Conservation (phyloP, 805 yeast genomes). For the Starmerella kuoi region DNA sequence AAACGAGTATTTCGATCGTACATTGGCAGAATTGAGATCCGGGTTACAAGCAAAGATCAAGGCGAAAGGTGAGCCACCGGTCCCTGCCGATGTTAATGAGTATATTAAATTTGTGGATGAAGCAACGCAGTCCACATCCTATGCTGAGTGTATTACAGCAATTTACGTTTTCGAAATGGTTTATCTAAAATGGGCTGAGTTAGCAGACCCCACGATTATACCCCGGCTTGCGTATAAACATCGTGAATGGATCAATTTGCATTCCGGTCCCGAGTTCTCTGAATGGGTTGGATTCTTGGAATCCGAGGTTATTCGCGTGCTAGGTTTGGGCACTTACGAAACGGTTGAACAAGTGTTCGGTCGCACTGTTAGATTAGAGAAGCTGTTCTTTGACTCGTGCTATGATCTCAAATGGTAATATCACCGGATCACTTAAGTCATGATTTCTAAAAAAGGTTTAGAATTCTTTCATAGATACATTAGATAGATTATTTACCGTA, state of each 20-base stretch:
- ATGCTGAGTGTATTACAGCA: slow-evolving; percentile 9
- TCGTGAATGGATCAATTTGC: slow-evolving; percentile 18
- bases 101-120: slow-evolving; percentile 3
- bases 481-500: too few relatives aligned
- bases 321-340: background rate
- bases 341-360: background rate
- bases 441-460: too few relatives aligned
- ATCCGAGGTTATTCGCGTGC: slow-evolving; percentile 11
- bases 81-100: slow-evolving; percentile 4
- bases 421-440: too few relatives aligned
- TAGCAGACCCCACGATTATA: background rate
- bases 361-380: slow-evolving; percentile 9
- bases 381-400: slow-evolving; percentile 13
- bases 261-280: slow-evolving; percentile 14
- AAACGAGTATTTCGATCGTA: slow-evolving; percentile 12
- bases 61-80: background rate
- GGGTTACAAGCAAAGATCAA: background rate
- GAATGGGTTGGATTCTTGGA: slow-evolving; percentile 16
- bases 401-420: background rate
- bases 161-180: slow-evolving; percentile 15
- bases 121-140: background rate
- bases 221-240: slow-evolving; percentile 11
- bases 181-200: slow-evolving; percentile 17
- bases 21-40: slow-evolving; percentile 4
- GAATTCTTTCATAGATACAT: too few relatives aligned